Percentiles rank a stretch among this genome's conserved stretches.
These are phyloP conservation scores for Naganishia randhawae DNA, from an alignment of 768 basidiomycete genomes.

Conservation along the genomic window DNA sequence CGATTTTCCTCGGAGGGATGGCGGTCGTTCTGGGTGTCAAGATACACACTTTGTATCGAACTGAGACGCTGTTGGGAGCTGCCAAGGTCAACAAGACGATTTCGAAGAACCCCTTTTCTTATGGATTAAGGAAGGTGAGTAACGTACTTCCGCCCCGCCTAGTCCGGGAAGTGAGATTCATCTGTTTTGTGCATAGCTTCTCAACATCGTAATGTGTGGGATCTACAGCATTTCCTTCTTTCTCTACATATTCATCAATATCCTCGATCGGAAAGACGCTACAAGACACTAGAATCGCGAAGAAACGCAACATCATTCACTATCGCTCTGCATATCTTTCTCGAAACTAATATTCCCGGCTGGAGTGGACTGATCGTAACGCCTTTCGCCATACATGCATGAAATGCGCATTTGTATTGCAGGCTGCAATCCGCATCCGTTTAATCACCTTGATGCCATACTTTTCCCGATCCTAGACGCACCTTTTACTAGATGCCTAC, in stretches of 20 bases:
- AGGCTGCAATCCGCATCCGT: background rate
- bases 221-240: slow-evolving; percentile 8
- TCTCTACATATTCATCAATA: slow-evolving; percentile 5
- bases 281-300: background rate
- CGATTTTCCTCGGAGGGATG: slow-evolving; percentile 8
- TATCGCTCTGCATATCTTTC: background rate
- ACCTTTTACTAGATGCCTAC: background rate
- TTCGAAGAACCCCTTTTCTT: slow-evolving; percentile 13
- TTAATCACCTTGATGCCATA: background rate
- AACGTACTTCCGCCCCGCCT: too few species aligned
- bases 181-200: background rate
- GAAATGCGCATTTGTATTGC: background rate
- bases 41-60: slow-evolving; percentile 9
- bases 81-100: slow-evolving; percentile 16
- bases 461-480: background rate
- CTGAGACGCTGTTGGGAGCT: slow-evolving; percentile 2
- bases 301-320: background rate
- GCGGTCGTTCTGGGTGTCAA: slow-evolving; percentile 22
- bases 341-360: background rate
- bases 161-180: too few species aligned
- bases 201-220: slow-evolving; percentile 14
- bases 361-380: background rate
- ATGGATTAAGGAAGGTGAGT: slow-evolving; percentile 9
- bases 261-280: slow-evolving; percentile 7
- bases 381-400: background rate